Evolutionary conservation across 2,329 filamentous ascomycete species (phyloP).

Genomic region (Nemania diffusa): DNA sequence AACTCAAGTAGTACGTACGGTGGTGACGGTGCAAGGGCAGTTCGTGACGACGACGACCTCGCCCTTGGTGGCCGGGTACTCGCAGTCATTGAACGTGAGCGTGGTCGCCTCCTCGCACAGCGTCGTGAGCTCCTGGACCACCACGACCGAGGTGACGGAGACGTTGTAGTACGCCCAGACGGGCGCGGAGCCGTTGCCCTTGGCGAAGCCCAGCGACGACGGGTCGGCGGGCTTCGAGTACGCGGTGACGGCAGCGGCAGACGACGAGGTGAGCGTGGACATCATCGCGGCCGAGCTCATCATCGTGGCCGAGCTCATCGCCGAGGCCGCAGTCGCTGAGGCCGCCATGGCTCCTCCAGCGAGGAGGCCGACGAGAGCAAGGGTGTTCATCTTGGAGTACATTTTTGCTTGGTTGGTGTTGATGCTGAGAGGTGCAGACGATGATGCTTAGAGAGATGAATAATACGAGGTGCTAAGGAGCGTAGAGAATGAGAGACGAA

Average conservation of each 20-base stretch:
- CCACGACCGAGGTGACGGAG: slow-evolving; percentile 42
- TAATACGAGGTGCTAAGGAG: slow-evolving; percentile 17
- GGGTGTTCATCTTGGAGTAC: slow-evolving; percentile 44
- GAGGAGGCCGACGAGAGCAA: slow-evolving; percentile 42
- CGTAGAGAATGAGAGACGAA: slow-evolving; percentile 18
- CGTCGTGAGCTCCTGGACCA: slow-evolving; percentile 44
- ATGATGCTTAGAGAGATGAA: background rate
- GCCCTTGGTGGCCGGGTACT: slow-evolving; percentile 65
- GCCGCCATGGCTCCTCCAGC: slow-evolving; percentile 24
- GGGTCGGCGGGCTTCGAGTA: slow-evolving; percentile 13
- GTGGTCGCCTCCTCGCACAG: slow-evolving; percentile 61
- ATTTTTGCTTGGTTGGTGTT: slow-evolving; percentile 41
- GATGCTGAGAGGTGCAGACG: slow-evolving; percentile 19
- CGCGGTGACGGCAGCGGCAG: slow-evolving; percentile 8
- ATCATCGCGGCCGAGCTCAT: background rate
- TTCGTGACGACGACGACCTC: slow-evolving; percentile 65
- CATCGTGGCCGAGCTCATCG: slow-evolving; percentile 17
- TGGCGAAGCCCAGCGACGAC: slow-evolving; percentile 1
- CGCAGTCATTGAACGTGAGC: slow-evolving; percentile 61
- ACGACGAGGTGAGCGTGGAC: background rate
- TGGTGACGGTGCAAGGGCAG: slow-evolving; percentile 62
- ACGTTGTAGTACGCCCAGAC: slow-evolving; percentile 45
- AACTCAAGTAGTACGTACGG: slow-evolving; percentile 38
- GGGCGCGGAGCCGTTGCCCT: slow-evolving; percentile 22
- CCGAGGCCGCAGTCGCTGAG: background rate